These are phyloP conservation scores for Triglochin maritima DNA, from an alignment of 106 monocot species.

Conservation along the genomic window DNA sequence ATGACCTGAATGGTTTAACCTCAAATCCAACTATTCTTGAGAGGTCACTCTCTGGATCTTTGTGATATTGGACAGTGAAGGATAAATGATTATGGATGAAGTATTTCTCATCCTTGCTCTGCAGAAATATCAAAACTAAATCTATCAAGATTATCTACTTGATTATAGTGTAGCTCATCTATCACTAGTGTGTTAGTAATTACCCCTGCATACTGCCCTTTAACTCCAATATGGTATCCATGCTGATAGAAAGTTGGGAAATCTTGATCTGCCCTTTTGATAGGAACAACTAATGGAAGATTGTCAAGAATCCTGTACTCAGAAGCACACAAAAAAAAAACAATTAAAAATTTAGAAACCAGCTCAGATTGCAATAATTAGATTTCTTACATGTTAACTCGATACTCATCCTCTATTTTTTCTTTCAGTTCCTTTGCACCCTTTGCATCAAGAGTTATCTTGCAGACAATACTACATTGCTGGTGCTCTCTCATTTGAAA, in stretches of 20 bases:
- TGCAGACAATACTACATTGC: conserved; percentile 75
- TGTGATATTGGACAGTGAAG: conserved; percentile 81
- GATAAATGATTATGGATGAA: conserved; percentile 85
- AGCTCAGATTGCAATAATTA: neutral
- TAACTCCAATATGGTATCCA: conserved; percentile 62
- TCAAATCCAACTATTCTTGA: conserved; percentile 90
- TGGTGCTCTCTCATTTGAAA: conserved; percentile 88
- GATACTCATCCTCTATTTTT: conserved; percentile 86
- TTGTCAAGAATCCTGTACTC: conserved; percentile 83
- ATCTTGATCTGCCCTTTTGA: conserved; percentile 46
- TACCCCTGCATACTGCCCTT: conserved; percentile 65
- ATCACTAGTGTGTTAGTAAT: neutral
- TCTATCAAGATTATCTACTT: neutral
- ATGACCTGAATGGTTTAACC: conserved; percentile 78
- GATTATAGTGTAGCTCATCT: too few relatives aligned
- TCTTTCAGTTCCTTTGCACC: conserved; percentile 61
- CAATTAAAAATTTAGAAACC: neutral
- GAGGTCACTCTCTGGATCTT: conserved; percentile 43
- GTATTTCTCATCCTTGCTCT: conserved; percentile 69
- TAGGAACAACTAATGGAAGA: conserved; percentile 75
- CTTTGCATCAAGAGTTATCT: conserved; percentile 36
- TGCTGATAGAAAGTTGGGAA: conserved; percentile 50
- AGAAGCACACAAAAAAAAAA: neutral
- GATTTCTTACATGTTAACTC: conserved; percentile 67
- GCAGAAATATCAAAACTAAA: conserved; percentile 10